Evolutionary conservation across 306 rosid genomes (phyloP), one percentile per base, ranked within the genome.

Genomic region (Gastrolobium bilobum): DNA sequence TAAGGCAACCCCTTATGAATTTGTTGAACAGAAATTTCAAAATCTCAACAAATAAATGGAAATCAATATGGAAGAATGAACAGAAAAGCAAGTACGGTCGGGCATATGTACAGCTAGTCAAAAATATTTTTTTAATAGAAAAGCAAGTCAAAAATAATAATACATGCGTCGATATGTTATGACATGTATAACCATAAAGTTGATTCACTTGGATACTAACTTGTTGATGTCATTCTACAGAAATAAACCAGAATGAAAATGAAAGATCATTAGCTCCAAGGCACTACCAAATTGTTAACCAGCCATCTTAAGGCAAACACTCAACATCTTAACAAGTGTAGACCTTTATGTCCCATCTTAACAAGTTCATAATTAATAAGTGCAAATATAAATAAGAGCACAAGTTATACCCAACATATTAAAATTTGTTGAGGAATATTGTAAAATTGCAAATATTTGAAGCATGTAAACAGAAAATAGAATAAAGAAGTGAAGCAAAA

Each of bases 1-100:
- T 20, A 20, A 20, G 26, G 26, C 26, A 20, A 20, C 26, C 26
- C 26, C 26, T 20, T 20, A 20, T 20, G 26, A 20, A 20, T 20
- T 20, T 20, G n/a, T 31, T 3, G 34, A 85, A 34, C 48, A 26
- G n/a, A 61, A 34, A 80, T 43, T 31, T 71, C 60, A 73, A 26
- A 71, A 10, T 70, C 65, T 29, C 39, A 42, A 39, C 26, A 73
- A 38, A 29, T 10, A 30, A 37, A 71, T 13, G 30, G 10, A 53
- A 42, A 10, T 51, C 60, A 82, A 39, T 5, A 61, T 52, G 52
- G 54, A 14, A 69, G 30, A 33, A 43, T 52, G 26, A 26, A 31
- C 44, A 8, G 31, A 68, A 46, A 69, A 37, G 11, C 54, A 54
- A 33, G 33, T 42, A 57, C 9, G 11, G 13, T 20, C 4, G 7